Evolutionary conservation across 495 filamentous ascomycete species (phyloP), one percentile per base, ranked within the genome.

Genomic region (Penicillium canescens): DNA sequence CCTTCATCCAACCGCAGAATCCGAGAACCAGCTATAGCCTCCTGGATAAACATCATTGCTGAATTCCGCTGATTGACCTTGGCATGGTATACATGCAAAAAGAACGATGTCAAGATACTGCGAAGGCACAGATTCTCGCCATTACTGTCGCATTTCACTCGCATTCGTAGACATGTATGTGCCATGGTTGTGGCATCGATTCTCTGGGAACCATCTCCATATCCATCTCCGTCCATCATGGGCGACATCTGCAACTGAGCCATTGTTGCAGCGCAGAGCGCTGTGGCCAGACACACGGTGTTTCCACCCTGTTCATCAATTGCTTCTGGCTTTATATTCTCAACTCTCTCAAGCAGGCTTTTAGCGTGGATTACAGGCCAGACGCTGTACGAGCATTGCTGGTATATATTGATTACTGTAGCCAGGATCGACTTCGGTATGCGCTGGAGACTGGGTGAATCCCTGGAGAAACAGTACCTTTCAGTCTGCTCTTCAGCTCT

Each of bases 81-180:
- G 11, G 68, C 66, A 55, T 71, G 57, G 33, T 69, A 69, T 11
- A 71, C 68, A 57, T 69, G 68, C 48, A 71, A 53, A 36, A 71
- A 69, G 41, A 71, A 69, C 1, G 66, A 67, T 8, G 56, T 54
- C n/a, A 71, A 50, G 4, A 67, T 43, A 16, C 56, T 56, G 23
- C 51, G 55, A 3, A 61, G 9, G 42, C 67, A 52, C 11, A 58
- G 47, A 46, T 59, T 26, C 18, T 61, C 56, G 12, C 55, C 26
- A 18, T 57, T 42, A 2, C 36, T 39, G 1, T 43, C 11, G 26
- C 37, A 58, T 20, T 50, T 42, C 8, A 48, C 48, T 8, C 66
- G 54, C 9, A 67, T 51, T n/a, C 45, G 47, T 7, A 71, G 50
- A 39, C 66, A 71, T 9, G 57, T 51, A 9, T 55, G 39, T 7